Evolutionary conservation across 2,329 filamentous ascomycete species (phyloP).

Genomic region (Colletotrichum eremochloae): DNA sequence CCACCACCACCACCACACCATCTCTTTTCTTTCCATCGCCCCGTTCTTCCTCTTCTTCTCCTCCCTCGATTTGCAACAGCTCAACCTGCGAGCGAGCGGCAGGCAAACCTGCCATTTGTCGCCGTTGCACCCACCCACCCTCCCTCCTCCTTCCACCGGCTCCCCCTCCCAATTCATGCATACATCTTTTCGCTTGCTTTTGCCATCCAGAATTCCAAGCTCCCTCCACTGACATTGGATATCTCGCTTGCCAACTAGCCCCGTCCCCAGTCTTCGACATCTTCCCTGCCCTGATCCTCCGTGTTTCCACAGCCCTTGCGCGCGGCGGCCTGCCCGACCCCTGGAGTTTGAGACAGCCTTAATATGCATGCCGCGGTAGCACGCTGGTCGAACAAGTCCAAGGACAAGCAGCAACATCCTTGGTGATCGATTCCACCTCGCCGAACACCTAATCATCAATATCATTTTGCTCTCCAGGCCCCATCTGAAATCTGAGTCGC

Average conservation of each 20-base stretch:
- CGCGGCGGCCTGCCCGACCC: constrained; percentile 37
- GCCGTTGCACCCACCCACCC: neutral
- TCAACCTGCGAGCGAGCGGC: neutral
- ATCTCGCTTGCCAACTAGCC: constrained; percentile 42
- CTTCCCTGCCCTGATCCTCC: constrained; percentile 42
- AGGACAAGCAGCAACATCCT: constrained; percentile 40
- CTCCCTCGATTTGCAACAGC: constrained; percentile 11
- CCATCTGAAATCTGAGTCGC: constrained; percentile 37
- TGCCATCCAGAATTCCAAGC: constrained; percentile 19
- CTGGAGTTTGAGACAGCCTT: constrained; percentile 41
- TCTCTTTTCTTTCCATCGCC: neutral
- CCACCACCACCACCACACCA: neutral
- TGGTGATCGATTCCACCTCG: constrained; percentile 40
- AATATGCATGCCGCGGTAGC: constrained; percentile 39
- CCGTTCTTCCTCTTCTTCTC: constrained; percentile 4
- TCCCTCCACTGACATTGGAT: constrained; percentile 41
- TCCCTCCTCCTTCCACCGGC: neutral
- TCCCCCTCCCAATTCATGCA: neutral
- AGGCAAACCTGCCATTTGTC: neutral
- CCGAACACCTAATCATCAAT: constrained; percentile 38
- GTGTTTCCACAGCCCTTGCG: constrained; percentile 37
- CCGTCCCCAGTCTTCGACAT: constrained; percentile 39
- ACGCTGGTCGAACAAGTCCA: constrained; percentile 32
- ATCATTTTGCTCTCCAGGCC: constrained; percentile 29
- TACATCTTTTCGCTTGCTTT: constrained; percentile 31